These are phyloP conservation scores for Vitis amurensis DNA, from an alignment of 164 flowering plant genomes.

Conservation along the genomic window DNA sequence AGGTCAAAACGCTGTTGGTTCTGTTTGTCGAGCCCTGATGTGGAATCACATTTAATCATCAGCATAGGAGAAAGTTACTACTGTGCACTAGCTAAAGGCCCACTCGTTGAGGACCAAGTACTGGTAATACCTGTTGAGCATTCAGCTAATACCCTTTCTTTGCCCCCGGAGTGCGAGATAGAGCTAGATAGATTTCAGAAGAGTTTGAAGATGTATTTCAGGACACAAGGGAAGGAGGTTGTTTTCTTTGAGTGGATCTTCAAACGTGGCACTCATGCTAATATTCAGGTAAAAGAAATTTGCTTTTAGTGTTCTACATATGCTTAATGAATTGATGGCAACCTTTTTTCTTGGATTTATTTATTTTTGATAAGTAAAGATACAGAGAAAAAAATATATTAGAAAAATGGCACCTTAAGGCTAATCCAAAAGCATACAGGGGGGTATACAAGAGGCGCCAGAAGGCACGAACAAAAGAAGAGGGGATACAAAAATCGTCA, in stretches of 20 bases:
- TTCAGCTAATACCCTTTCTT: constrained; percentile 57
- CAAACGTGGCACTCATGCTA: constrained; percentile 77
- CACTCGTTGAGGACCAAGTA: constrained; percentile 77
- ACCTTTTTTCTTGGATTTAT: no score
- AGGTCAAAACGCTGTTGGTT: constrained; percentile 97
- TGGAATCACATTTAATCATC: constrained; percentile 85
- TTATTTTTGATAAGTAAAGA: no score
- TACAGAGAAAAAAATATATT: no score
- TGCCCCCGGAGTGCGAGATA: constrained; percentile 46
- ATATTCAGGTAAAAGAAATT: constrained; percentile 73
- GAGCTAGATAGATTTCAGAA: constrained; percentile 62
- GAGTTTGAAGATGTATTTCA: constrained; percentile 60
- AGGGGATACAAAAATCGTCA: no score
- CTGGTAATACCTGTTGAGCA: constrained; percentile 86
- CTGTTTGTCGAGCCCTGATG: constrained; percentile 84
- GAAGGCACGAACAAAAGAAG: no score
- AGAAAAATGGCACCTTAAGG: no score
- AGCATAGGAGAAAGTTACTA: constrained; percentile 78
- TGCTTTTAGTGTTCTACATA: neutral
- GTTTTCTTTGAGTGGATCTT: constrained; percentile 86
- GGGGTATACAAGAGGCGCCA: no score
- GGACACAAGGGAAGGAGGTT: constrained; percentile 62
- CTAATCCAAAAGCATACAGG: no score
- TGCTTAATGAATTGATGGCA: neutral
- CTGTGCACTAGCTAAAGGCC: constrained; percentile 90